Evolutionary conservation across 164 flowering plant species (phyloP).

Genomic region (Tetrastigma voinierianum): DNA sequence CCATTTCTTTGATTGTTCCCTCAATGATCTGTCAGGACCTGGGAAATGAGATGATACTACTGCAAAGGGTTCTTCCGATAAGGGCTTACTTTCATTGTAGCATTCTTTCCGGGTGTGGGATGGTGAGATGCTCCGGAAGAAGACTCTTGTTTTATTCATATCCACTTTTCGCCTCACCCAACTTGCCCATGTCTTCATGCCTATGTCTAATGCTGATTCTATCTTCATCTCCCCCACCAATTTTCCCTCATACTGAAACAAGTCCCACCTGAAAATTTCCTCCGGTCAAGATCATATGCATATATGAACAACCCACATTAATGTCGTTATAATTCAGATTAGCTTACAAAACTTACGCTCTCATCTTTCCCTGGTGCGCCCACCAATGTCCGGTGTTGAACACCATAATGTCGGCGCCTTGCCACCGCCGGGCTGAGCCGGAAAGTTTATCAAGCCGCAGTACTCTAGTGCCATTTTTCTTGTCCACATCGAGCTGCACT

Average conservation of each 20-base stretch:
- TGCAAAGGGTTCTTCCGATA: constrained; percentile 31
- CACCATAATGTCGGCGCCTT: constrained; percentile 61
- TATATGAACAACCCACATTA: too few species aligned
- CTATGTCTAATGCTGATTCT: constrained; percentile 38
- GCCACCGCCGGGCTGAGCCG: constrained; percentile 38
- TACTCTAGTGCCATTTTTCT: constrained; percentile 20
- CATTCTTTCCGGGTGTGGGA: constrained; percentile 49
- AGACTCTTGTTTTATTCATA: constrained; percentile 37
- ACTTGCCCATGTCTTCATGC: constrained; percentile 58
- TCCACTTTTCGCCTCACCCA: constrained; percentile 57
- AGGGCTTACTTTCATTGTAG: constrained; percentile 43
- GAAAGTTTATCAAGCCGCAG: constrained; percentile 44
- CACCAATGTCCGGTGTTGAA: constrained; percentile 86
- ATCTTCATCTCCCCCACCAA: constrained; percentile 27
- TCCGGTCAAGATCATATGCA: background rate
- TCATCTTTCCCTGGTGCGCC: constrained; percentile 37
- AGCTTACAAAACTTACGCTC: constrained; percentile 32
- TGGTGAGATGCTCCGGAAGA: constrained; percentile 65
- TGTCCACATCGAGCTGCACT: constrained; percentile 30
- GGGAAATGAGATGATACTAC: constrained; percentile 31
- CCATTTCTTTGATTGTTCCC: constrained; percentile 33
- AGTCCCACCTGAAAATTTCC: constrained; percentile 59
- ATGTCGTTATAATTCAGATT: too few species aligned
- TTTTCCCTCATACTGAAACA: constrained; percentile 32
- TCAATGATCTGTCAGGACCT: constrained; percentile 26